A percentile compares a stretch with the other conserved stretches of the same genome.
Conservation (phyloP, 2,329 filamentous ascomycete species). For the Coniochaeta sp. region DNA sequence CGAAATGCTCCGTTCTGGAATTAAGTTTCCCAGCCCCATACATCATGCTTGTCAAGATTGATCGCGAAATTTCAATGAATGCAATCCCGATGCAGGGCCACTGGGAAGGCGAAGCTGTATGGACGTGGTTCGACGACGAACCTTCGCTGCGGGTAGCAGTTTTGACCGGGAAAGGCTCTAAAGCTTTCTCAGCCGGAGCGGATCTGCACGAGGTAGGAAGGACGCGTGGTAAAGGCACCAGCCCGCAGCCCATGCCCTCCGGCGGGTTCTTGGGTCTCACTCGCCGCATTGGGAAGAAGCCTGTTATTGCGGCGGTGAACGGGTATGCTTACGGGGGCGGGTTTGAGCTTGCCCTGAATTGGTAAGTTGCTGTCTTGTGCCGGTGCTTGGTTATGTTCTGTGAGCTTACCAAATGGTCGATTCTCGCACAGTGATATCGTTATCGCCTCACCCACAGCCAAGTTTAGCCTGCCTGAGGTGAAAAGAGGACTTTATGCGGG, state of each 20-base stretch:
- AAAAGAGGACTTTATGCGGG: constrained; percentile 45
- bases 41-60: constrained; percentile 45
- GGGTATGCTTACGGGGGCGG: constrained; percentile 50
- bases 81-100: constrained; percentile 33
- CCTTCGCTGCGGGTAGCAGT: constrained; percentile 38
- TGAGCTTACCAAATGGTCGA: no score
- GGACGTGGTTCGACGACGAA: constrained; percentile 46
- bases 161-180: constrained; percentile 41
- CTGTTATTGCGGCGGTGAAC: constrained; percentile 53
- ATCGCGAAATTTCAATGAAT: constrained; percentile 41
- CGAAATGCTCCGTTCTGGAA: not conserved
- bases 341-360: constrained; percentile 48
- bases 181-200: constrained; percentile 46
- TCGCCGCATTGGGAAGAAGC: constrained; percentile 50
- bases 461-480: constrained; percentile 46
- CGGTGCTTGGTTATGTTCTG: no score
- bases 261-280: constrained; percentile 42
- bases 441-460: constrained; percentile 41
- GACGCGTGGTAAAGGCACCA: constrained; percentile 6
- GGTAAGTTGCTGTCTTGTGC: constrained; percentile 29
- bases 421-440: constrained; percentile 47
- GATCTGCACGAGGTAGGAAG: constrained; percentile 38
- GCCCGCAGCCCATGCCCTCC: constrained; percentile 22
- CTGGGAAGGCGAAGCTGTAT: constrained; percentile 39
- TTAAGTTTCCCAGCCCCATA: constrained; percentile 32